phyloP scores from a whole-genome alignment of 306 rosid species.

The Fragaria iinumae region DNA sequence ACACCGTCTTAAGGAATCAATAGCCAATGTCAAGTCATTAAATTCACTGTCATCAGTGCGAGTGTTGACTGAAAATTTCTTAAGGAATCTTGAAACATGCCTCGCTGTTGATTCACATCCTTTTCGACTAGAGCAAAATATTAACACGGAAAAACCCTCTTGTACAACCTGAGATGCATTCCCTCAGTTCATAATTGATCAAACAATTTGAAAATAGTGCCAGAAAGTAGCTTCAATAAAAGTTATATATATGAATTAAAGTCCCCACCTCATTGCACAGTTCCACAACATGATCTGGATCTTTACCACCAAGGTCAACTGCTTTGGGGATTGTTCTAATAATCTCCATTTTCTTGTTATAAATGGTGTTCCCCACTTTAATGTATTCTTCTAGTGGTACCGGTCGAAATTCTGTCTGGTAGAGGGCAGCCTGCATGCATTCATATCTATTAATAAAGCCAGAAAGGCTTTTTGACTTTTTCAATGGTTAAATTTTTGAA shows the following conservation, averaged over 20 bases:
- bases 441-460: not conserved
- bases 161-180: conserved; percentile 77
- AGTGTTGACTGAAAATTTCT: conserved; percentile 46
- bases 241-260: not conserved
- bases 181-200: conserved; percentile 7
- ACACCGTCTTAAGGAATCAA: conserved; percentile 71
- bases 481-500: no score
- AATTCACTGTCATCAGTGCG: conserved; percentile 54
- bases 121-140: conserved; percentile 94
- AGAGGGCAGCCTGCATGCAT: conserved; percentile 83
- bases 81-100: conserved; percentile 78
- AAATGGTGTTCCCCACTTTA: conserved; percentile 79
- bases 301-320: conserved; percentile 83
- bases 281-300: conserved; percentile 97
- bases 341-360: conserved; percentile 77
- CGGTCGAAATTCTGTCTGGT: conserved; percentile 93
- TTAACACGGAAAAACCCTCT: conserved; percentile 89
- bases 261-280: conserved; percentile 84
- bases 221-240: conserved; percentile 23
- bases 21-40: conserved; percentile 59
- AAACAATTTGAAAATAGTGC: conserved; percentile 20
- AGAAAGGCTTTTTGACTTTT: no score
- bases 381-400: conserved; percentile 95
- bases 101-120: conserved; percentile 98
- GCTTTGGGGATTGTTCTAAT: conserved; percentile 66